Evolutionary conservation across 768 basidiomycete species (phyloP), one percentile per base, ranked within the genome.

Genomic region (Suillus luteus): DNA sequence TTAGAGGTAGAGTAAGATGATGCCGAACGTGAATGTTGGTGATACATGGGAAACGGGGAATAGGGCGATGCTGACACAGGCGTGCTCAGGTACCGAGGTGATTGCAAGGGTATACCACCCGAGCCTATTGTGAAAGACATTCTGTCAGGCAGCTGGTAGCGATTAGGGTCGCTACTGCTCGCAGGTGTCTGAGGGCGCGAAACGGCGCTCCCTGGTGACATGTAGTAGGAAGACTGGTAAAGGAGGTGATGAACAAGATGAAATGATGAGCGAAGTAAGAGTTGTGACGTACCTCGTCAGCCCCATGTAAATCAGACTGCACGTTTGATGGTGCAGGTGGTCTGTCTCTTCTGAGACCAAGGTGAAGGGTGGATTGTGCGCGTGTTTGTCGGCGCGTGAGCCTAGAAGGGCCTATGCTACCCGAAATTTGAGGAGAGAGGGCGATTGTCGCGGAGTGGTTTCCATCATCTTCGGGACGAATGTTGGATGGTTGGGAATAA

Each of bases 361-460:
- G 73, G 66, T 77, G 74, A 67, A 76, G 72, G 27, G 74, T 64
- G 49, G 72, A 69, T 40, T 72, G 72, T 24, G 72, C 73, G 69
- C 77, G 77, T 72, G 74, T 77, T 67, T 81, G 82, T 46, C 82
- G 76, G 48, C 85, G 81, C 46, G 81, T 80, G 58, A 78, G 74
- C 64, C 86, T 83, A 65, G 76, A 75, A 55, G 86, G 85, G 0
- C 85, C 86, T 65, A 85, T 81, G 75, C 79, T 84, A 37, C 83
- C 75, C 14, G 82, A 76, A 44, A 84, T 75, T 73, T 84, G 84
- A 3, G 74, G 62, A 43, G 69, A 63, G 58, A 81, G 77, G 27
- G 64, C 57, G 64, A 76, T 64, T 48, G 67, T 58, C 62, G 60
- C 61, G 61, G 69, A 60, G 62, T 70, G 65, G 54, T 69, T 71